Evolutionary conservation across 2,329 filamentous ascomycete species (phyloP), one percentile per base, ranked within the genome.

Genomic region (Aureobasidium lini): DNA sequence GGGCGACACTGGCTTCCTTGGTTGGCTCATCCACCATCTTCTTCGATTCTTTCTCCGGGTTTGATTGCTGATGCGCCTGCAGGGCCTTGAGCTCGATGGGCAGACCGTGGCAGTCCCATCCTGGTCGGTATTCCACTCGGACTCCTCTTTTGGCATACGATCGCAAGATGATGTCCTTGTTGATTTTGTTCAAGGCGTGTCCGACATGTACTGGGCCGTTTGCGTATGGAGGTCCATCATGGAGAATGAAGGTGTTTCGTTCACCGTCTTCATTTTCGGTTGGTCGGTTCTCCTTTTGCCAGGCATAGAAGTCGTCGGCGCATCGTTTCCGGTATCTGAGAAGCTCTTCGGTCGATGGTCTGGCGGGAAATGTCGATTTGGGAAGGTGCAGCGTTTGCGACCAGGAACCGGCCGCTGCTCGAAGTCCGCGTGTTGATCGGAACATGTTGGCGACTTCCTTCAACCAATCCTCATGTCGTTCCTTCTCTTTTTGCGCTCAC

Each of bases 81-180:
- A 99, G 81, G 28, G 92, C 94, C 75, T 97, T 99, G 67, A 97
- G 81, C 79, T 99, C 94, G 69, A 99, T 99, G 1, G 94, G 94
- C 50, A 99, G 81, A 0, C 94, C 94, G 77, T 99, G 94, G 65
- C 94, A 99, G 71, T 99, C 95, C 94, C 94, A 99, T 47, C 94
- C 93, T 2, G 94, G 94, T 15, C 91, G 80, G 69, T 95, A 99
- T 40, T 85, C 80, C 36, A 97, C 86, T 63, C 84, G 81, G 65
- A 83, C 86, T 16, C 90, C 94, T 69, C 87, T 82, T 62, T 89
- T 84, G 62, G 97, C 77, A 75, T 96, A 85, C 62, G 87, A 85
- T 42, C 94, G 84, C 66, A 91, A 81, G 62, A 95, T 89, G 68
- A 97, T 89, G 74, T 99, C 94, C 77, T 99, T 99, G 61, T 96